Evolutionary conservation across 768 basidiomycete species (phyloP).

Genomic region (Myochromella boudieri): DNA sequence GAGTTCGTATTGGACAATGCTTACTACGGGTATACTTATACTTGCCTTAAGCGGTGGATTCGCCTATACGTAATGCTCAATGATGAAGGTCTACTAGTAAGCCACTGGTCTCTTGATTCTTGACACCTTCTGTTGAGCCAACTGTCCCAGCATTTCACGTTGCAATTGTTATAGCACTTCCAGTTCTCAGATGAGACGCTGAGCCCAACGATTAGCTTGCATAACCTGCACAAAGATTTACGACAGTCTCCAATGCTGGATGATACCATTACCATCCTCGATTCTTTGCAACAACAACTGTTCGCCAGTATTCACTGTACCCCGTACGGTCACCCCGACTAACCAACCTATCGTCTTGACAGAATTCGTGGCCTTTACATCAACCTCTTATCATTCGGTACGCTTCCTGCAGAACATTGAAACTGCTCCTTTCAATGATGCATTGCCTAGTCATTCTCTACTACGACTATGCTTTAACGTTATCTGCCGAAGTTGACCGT

Average conservation of each 20-base stretch:
- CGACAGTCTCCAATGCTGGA: slow-evolving; percentile 12
- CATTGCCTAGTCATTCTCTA: slow-evolving; percentile 34
- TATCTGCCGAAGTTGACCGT: slow-evolving; percentile 39
- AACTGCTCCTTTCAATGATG: neutral
- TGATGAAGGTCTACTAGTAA: no score
- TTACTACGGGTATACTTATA: no score
- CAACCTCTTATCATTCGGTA: slow-evolving; percentile 18
- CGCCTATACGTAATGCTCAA: no score
- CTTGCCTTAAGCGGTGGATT: no score
- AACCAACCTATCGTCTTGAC: neutral
- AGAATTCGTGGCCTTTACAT: slow-evolving; percentile 13
- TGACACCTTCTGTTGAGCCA: no score
- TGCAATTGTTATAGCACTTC: no score
- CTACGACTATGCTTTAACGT: slow-evolving; percentile 51
- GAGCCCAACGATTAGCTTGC: no score
- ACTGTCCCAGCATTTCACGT: no score
- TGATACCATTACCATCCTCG: neutral
- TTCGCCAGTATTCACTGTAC: neutral
- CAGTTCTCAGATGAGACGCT: no score
- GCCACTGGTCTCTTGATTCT: no score
- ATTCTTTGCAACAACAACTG: slow-evolving; percentile 19
- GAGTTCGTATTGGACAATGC: no score
- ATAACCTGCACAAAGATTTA: no score
- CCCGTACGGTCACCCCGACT: neutral
- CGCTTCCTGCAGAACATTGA: neutral